Evolutionary conservation across 345 rosid genomes (phyloP).

Genomic region (Gynandropsis gynandra): DNA sequence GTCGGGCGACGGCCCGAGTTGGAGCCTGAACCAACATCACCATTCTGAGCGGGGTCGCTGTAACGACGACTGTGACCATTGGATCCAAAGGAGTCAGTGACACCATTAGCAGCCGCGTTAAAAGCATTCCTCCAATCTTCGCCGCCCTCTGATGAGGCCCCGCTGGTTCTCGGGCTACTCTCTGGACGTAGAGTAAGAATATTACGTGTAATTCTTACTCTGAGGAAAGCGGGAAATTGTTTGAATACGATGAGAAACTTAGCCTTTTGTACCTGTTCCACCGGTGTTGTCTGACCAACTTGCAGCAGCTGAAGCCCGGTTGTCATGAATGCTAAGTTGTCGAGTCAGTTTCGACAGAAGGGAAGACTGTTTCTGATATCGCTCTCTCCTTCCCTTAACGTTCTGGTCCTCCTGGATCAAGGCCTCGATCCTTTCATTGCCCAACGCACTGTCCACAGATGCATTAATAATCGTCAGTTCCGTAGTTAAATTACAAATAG

Average conservation of each 20-base stretch:
- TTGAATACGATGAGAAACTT: too few species aligned
- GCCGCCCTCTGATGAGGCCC: slow-evolving; percentile 38
- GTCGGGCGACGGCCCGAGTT: slow-evolving; percentile 61
- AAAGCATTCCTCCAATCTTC: slow-evolving; percentile 97
- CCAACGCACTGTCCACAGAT: slow-evolving; percentile 52
- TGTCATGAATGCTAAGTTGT: slow-evolving; percentile 84
- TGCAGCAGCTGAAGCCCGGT: slow-evolving; percentile 81
- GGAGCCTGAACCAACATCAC: slow-evolving; percentile 48
- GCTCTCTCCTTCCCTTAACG: slow-evolving; percentile 67
- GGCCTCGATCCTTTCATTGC: slow-evolving; percentile 73
- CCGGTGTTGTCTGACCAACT: slow-evolving; percentile 46
- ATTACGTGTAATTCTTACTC: neutral
- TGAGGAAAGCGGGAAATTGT: too few species aligned
- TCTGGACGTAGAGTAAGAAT: slow-evolving; percentile 33
- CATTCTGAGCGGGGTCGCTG: slow-evolving; percentile 66
- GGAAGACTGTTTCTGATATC: slow-evolving; percentile 74
- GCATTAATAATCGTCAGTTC: slow-evolving; percentile 4
- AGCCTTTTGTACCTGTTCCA: slow-evolving; percentile 36
- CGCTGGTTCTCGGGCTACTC: slow-evolving; percentile 69
- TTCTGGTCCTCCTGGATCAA: slow-evolving; percentile 89
- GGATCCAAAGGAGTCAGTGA: slow-evolving; percentile 29
- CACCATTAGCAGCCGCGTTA: slow-evolving; percentile 74
- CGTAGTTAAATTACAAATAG: too few species aligned
- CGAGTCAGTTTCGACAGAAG: slow-evolving; percentile 75
- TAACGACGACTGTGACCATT: slow-evolving; percentile 66